Conservation (phyloP, 2,329 filamentous ascomycete genomes). For the Aspergillus calidoustus region DNA sequence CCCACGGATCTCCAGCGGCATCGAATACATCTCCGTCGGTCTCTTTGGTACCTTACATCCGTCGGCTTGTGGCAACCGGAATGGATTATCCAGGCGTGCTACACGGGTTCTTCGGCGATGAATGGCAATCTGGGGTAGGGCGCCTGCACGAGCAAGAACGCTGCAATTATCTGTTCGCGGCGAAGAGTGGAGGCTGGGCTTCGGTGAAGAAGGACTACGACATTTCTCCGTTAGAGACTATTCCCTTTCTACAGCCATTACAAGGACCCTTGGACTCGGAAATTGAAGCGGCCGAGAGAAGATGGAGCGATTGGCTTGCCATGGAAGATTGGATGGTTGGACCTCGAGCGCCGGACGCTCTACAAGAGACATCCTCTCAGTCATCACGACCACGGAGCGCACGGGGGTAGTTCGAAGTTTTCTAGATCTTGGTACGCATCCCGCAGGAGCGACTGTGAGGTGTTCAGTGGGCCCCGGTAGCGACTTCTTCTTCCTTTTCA, state of each 20-base stretch:
- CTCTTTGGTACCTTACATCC: slow-evolving; percentile 84
- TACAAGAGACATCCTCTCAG: slow-evolving; percentile 45
- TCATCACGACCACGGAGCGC: slow-evolving; percentile 39
- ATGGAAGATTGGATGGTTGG: slow-evolving; percentile 99
- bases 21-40: slow-evolving; percentile 52
- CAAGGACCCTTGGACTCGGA: slow-evolving; percentile 76
- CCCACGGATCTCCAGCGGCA: slow-evolving; percentile 42
- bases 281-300: slow-evolving; percentile 78
- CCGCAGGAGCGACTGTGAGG: slow-evolving; percentile 17
- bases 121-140: slow-evolving; percentile 81
- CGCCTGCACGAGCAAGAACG: slow-evolving; percentile 86
- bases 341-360: slow-evolving; percentile 66
- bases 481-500: slow-evolving; percentile 13
- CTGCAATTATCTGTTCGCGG: slow-evolving; percentile 91
- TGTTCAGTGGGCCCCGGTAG: slow-evolving; percentile 20
- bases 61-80: slow-evolving; percentile 86
- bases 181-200: slow-evolving; percentile 89
- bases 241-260: slow-evolving; percentile 87
- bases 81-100: slow-evolving; percentile 87
- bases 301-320: slow-evolving; percentile 92
- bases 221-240: slow-evolving; percentile 77
- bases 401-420: slow-evolving; percentile 28
- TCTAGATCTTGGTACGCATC: slow-evolving; percentile 17
- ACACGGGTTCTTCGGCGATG: slow-evolving; percentile 95
- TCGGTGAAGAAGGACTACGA: slow-evolving; percentile 91